Evolutionary conservation across 306 rosid species (phyloP), one percentile per base, ranked within the genome.

Genomic region (Trifolium fragiferum): DNA sequence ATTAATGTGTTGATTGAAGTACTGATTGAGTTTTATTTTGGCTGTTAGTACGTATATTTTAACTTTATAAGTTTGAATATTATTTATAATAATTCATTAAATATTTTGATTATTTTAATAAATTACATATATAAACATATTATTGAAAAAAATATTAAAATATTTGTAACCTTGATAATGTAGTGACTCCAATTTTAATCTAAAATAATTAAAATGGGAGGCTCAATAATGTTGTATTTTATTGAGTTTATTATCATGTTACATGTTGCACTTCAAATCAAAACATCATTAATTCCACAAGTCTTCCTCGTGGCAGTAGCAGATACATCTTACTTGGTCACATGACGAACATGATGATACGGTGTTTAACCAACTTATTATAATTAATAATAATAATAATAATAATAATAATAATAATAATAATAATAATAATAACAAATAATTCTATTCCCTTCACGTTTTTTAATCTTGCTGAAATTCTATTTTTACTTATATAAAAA

Each of bases 141-240:
- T 41, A 66, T 43, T 21, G 19, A 20, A 7, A 21, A 20, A 12
- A 20, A 12, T 65, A 12, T 37, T 46, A 14, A 46, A 46, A 14
- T 4, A 4, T 44, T 44, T 3, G 49, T 10, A 13, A 44, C n/a
- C 7, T 37, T 7, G 40, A 37, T 37, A 37, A 37, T 37, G 40
- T 37, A 37, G 10, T 37, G 2, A 7, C 10, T 37, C 54, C 14
- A 20, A 38, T 10, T 12, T 37, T 30, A 30, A 19, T 37, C 40
- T 37, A 37, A 37, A 37, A 37, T 1, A 37, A 35, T 35, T 5
- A 35, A 35, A 35, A 35, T 7, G 8, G 40, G 8, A 7, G 40
- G 9, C 40, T 37, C 40, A 38, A 68, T 70, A 70, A 51, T 50
- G 61, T n/a, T 27, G 37, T 49, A 27, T 68, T 10, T 32, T 69